Evolutionary conservation across 1,284 basidiomycete genomes (phyloP).

Genomic region (Pascua guehoae): DNA sequence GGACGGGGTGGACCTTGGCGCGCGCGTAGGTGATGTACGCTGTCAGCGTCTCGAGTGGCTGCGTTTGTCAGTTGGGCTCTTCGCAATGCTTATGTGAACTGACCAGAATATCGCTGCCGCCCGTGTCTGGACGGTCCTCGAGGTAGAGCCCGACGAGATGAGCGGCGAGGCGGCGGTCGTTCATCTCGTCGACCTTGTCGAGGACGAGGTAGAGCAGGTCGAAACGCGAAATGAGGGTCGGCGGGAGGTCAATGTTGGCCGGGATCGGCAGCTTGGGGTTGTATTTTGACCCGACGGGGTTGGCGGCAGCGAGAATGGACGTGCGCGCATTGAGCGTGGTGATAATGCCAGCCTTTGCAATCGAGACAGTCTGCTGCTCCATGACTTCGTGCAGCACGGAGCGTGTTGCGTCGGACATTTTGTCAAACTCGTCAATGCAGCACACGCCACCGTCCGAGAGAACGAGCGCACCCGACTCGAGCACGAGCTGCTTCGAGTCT

Average conservation of each 20-base stretch:
- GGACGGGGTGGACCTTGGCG: conserved; percentile 79
- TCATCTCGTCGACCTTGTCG: conserved; percentile 85
- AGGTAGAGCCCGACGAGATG: conserved; percentile 91
- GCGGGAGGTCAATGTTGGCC: conserved; percentile 82
- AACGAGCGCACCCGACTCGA: conserved; percentile 92
- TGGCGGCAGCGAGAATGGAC: conserved; percentile 93
- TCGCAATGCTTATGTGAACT: conserved; percentile 4
- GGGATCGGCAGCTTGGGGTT: conserved; percentile 84
- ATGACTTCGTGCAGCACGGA: conserved; percentile 99
- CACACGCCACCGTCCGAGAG: conserved; percentile 96
- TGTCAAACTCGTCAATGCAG: conserved; percentile 99
- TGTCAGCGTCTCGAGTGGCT: conserved; percentile 69
- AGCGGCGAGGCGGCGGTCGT: conserved; percentile 85
- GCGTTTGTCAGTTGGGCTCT: too few species aligned
- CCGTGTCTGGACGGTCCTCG: conserved; percentile 75
- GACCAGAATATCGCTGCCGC: conserved; percentile 71
- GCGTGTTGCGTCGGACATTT: conserved; percentile 95
- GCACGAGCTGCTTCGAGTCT: conserved; percentile 93
- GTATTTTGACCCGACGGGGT: conserved; percentile 95
- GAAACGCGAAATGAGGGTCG: conserved; percentile 95
- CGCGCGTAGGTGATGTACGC: conserved; percentile 93
- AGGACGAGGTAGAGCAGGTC: conserved; percentile 96
- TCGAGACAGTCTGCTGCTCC: conserved; percentile 99
- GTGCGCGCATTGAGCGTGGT: conserved; percentile 96
- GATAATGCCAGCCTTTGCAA: conserved; percentile 99